These are phyloP conservation scores for Alternaria sp. DNA, from an alignment of 2,329 filamentous ascomycete genomes.

Conservation along the genomic window DNA sequence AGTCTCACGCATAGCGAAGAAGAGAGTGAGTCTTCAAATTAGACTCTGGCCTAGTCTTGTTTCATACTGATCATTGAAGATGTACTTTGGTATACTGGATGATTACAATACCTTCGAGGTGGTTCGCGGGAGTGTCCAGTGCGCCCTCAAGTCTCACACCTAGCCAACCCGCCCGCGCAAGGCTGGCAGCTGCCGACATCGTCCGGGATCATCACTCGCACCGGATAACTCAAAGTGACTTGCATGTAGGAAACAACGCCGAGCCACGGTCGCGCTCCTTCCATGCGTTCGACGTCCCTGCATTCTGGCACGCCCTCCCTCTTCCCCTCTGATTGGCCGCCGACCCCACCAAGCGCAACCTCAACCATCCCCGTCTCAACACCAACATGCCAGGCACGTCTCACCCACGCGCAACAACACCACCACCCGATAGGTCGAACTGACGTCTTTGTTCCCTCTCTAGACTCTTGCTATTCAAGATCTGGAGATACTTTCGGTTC, in stretches of 20 bases:
- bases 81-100: not conserved
- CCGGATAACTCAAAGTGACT: constrained; percentile 1
- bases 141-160: not conserved
- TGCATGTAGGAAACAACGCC: constrained; percentile 6
- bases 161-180: not conserved
- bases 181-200: constrained; percentile 18
- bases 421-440: constrained; percentile 39
- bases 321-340: constrained; percentile 37
- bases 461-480: constrained; percentile 2
- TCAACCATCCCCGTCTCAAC: constrained; percentile 40
- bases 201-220: constrained; percentile 13
- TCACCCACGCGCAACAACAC: constrained; percentile 39
- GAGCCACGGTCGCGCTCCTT: constrained; percentile 1
- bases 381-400: constrained; percentile 28
- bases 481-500: constrained; percentile 39
- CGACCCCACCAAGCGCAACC: constrained; percentile 17
- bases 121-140: not conserved
- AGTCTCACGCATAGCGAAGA: not conserved
- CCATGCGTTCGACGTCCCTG: constrained; percentile 29
- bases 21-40: not conserved
- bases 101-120: not conserved
- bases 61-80: not conserved
- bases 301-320: constrained; percentile 37
- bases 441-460: constrained; percentile 5
- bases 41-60: not conserved